Evolutionary conservation across 306 rosid genomes (phyloP).

Genomic region (Cyamopsis tetragonoloba): DNA sequence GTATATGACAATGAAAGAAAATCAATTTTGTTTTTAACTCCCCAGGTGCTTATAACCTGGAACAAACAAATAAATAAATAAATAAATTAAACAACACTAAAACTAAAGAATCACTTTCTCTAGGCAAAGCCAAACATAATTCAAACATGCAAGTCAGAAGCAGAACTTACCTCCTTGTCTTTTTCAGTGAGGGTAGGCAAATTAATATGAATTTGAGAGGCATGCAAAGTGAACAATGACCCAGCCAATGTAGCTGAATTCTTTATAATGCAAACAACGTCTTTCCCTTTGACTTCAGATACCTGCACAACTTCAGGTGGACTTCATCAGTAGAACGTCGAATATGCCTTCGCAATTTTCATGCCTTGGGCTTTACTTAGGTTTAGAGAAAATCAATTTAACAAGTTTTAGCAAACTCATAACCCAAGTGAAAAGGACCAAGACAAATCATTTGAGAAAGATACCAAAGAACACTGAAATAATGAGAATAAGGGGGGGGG

Average conservation of each 20-base stretch:
- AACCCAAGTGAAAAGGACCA: conserved; percentile 12
- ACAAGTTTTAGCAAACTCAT: not conserved
- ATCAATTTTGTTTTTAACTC: conserved; percentile 76
- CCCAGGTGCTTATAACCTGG: conserved; percentile 93
- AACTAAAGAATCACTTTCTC: not conserved
- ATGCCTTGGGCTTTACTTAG: conserved; percentile 14
- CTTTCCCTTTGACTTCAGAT: conserved; percentile 68
- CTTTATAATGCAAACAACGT: conserved; percentile 80
- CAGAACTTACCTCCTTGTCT: conserved; percentile 70
- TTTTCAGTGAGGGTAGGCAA: conserved; percentile 86
- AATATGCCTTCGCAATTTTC: not conserved
- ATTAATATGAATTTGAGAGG: conserved; percentile 78
- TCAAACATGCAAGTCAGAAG: not conserved
- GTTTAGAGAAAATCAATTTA: conserved; percentile 14
- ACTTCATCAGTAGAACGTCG: conserved; percentile 26
- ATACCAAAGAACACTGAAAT: conserved; percentile 1
- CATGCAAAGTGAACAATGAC: conserved; percentile 88
- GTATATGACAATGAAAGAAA: conserved; percentile 83
- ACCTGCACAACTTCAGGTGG: conserved; percentile 52
- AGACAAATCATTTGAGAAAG: conserved; percentile 10
- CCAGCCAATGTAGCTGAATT: conserved; percentile 93
- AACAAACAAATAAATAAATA: not conserved
- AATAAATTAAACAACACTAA: not conserved
- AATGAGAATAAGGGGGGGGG: not conserved
- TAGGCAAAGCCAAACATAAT: not conserved